Conservation (phyloP, 2,329 filamentous ascomycete genomes). For the Atkinsonella texensis region DNA sequence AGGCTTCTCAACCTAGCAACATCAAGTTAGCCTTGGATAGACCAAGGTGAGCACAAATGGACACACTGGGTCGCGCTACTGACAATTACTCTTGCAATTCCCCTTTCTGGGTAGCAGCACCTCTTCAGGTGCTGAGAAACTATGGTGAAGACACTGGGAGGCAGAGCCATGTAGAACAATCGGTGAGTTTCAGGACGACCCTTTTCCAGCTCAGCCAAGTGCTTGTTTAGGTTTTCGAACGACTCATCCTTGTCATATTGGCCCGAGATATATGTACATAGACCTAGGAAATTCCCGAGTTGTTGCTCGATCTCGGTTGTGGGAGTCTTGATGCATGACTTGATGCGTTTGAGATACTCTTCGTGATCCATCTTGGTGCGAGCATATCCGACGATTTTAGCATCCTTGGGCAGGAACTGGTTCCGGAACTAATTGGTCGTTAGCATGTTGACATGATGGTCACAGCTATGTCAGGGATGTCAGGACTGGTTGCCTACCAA, state of each 20-base stretch:
- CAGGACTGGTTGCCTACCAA: slow-evolving; percentile 51
- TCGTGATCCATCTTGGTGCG: slow-evolving; percentile 98
- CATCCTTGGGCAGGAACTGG: slow-evolving; percentile 94
- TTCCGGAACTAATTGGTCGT: slow-evolving; percentile 71
- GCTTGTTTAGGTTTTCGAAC: slow-evolving; percentile 73
- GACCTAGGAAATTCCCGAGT: slow-evolving; percentile 73
- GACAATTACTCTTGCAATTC: slow-evolving; percentile 90
- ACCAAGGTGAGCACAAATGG: slow-evolving; percentile 5
- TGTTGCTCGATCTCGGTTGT: slow-evolving; percentile 97
- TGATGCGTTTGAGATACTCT: slow-evolving; percentile 88
- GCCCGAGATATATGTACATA: slow-evolving; percentile 91
- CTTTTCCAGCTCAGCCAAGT: slow-evolving; percentile 76
- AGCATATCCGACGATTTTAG: slow-evolving; percentile 96
- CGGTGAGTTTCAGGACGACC: slow-evolving; percentile 74
- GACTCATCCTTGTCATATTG: slow-evolving; percentile 97
- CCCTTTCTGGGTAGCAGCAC: slow-evolving; percentile 87
- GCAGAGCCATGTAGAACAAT: slow-evolving; percentile 98
- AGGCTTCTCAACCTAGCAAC: slow-evolving; percentile 81
- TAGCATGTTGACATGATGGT: neutral
- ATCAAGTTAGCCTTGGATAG: neutral
- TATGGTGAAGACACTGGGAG: slow-evolving; percentile 93
- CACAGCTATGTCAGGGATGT: neutral
- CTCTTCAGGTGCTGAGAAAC: slow-evolving; percentile 95
- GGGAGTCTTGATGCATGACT: slow-evolving; percentile 97
- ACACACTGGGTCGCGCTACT: slow-evolving; percentile 20